Conservation (phyloP, 2,329 filamentous ascomycete genomes). For the Phaeosphaeria sp. region DNA sequence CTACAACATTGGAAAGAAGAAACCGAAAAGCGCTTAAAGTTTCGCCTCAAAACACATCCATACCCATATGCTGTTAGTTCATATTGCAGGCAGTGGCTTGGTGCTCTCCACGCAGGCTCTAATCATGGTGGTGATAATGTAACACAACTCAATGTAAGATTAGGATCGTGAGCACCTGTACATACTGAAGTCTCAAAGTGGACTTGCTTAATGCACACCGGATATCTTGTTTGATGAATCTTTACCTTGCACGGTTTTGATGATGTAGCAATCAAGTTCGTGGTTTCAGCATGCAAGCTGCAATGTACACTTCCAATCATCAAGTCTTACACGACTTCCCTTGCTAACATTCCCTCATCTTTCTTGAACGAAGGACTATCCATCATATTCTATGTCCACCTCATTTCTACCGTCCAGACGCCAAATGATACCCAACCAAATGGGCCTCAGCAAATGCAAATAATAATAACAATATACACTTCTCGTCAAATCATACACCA, state of each 20-base stretch:
- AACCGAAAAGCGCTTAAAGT: constrained; percentile 40
- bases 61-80: background rate
- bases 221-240: background rate
- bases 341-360: too few relatives aligned
- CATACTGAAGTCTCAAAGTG: background rate
- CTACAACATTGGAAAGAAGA: constrained; percentile 89
- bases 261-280: background rate
- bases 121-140: constrained; percentile 5
- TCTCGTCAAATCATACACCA: background rate
- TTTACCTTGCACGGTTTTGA: background rate
- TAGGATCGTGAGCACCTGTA: background rate
- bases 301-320: too few relatives aligned
- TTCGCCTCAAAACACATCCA: background rate
- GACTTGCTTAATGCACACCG: background rate
- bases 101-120: background rate
- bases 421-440: background rate
- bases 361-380: too few relatives aligned
- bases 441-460: background rate
- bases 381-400: too few relatives aligned
- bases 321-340: too few relatives aligned
- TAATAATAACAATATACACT: background rate
- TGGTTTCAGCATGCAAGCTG: too few relatives aligned
- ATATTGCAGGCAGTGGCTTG: background rate
- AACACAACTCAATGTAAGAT: constrained; percentile 1
- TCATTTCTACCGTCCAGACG: too few relatives aligned